Conservation (phyloP, 495 filamentous ascomycete species). For the Lasiosphaeriaceae sp. region DNA sequence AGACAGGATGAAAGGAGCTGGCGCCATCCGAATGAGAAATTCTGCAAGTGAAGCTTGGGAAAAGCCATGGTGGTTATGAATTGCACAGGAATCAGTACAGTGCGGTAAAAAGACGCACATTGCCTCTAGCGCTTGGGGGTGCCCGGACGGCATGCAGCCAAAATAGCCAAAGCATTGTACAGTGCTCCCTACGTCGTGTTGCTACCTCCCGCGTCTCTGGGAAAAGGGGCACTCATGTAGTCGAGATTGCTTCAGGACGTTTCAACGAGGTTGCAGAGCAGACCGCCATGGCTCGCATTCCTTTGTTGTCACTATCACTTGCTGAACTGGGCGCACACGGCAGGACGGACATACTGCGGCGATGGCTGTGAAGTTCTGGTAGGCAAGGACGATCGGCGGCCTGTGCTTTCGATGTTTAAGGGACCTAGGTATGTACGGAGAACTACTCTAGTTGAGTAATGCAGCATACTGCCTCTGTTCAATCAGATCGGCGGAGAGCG, state of each 20-base stretch:
- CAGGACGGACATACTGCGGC: too few species aligned
- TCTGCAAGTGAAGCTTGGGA: background rate
- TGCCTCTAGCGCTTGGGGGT: background rate
- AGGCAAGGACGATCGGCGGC: background rate
- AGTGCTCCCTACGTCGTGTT: background rate
- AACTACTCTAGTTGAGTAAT: too few species aligned
- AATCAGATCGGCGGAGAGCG: too few species aligned
- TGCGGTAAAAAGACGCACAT: background rate
- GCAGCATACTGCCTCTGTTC: too few species aligned
- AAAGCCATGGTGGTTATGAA: background rate
- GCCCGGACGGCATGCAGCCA: background rate
- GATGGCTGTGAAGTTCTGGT: background rate
- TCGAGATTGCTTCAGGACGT: conserved; percentile 15
- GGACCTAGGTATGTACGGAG: background rate
- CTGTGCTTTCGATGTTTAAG: background rate
- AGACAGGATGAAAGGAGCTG: background rate
- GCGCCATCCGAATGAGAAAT: background rate
- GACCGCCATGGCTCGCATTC: background rate
- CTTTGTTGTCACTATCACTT: background rate
- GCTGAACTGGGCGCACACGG: background rate
- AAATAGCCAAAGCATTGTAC: background rate
- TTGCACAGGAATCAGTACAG: too few species aligned
- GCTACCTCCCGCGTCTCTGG: background rate
- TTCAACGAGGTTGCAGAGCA: conserved; percentile 5
- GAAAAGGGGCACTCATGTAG: background rate